Percentiles rank a stretch among this genome's conserved stretches.
Evolutionary conservation across 306 rosid genomes (phyloP).

Genomic region (Mimosa pudica): DNA sequence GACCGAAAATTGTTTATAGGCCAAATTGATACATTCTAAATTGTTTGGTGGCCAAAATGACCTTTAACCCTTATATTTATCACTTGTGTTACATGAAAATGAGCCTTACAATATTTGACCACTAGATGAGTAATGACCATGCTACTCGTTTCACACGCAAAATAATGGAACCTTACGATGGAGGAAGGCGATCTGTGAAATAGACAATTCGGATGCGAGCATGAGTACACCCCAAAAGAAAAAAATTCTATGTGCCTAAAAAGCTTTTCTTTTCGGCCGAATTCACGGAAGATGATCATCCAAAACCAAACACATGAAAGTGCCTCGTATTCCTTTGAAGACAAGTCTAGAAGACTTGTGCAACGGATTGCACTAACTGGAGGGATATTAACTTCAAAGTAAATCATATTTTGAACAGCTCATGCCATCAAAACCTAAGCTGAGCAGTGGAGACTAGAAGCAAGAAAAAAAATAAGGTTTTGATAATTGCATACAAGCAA

Average conservation of each 20-base stretch:
- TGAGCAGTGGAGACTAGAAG: background rate
- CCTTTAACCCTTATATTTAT: too few relatives aligned
- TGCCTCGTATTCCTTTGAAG: background rate
- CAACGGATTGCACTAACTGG: slow-evolving; percentile 9
- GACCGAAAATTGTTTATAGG: too few relatives aligned
- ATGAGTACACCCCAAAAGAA: background rate
- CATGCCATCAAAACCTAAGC: background rate
- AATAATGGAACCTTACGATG: background rate
- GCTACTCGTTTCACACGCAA: background rate
- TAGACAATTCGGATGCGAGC: background rate
- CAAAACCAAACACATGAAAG: slow-evolving; percentile 7
- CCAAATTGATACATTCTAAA: too few relatives aligned
- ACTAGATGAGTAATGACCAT: background rate
- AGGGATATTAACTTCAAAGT: slow-evolving; percentile 8
- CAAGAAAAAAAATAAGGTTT: background rate
- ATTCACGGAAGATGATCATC: slow-evolving; percentile 5
- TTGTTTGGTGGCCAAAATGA: too few relatives aligned
- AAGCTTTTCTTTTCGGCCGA: background rate
- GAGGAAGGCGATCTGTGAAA: background rate
- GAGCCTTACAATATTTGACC: background rate
- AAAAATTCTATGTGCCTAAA: background rate
- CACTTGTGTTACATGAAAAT: background rate
- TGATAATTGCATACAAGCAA: background rate
- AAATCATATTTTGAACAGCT: background rate
- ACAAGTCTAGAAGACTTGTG: background rate